Evolutionary conservation across 2,329 filamentous ascomycete genomes (phyloP).

Genomic region (Apiospora malaysiana): DNA sequence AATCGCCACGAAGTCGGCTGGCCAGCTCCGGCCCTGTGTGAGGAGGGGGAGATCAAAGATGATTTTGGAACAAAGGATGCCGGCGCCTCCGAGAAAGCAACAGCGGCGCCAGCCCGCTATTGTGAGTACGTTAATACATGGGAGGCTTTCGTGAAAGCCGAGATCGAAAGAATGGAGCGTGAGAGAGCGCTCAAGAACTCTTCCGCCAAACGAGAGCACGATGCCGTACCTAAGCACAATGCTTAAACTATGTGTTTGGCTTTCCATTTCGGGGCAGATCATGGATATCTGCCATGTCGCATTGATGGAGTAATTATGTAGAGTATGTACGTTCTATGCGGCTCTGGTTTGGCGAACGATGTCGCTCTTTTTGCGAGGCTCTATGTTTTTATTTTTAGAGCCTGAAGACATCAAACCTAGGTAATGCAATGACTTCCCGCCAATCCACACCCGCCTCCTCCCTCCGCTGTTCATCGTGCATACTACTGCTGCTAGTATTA

Average conservation of each 20-base stretch:
- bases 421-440: conserved; percentile 15
- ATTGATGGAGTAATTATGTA: background rate
- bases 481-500: no score
- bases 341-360: background rate
- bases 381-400: background rate
- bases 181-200: background rate
- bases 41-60: background rate
- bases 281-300: background rate
- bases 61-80: no score
- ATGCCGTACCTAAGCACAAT: no score
- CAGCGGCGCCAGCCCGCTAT: background rate
- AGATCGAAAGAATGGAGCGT: background rate
- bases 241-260: background rate
- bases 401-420: conserved; percentile 20
- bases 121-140: background rate
- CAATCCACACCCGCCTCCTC: background rate
- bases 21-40: background rate
- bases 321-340: background rate
- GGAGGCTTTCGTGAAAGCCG: background rate
- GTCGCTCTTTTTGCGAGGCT: background rate
- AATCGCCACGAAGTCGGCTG: background rate
- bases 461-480: no score
- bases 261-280: background rate
- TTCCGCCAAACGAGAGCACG: background rate
- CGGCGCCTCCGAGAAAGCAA: background rate